These are phyloP conservation scores for Vitis hybrid DNA, from an alignment of 177 flowering plant species.

Conservation along the genomic window DNA sequence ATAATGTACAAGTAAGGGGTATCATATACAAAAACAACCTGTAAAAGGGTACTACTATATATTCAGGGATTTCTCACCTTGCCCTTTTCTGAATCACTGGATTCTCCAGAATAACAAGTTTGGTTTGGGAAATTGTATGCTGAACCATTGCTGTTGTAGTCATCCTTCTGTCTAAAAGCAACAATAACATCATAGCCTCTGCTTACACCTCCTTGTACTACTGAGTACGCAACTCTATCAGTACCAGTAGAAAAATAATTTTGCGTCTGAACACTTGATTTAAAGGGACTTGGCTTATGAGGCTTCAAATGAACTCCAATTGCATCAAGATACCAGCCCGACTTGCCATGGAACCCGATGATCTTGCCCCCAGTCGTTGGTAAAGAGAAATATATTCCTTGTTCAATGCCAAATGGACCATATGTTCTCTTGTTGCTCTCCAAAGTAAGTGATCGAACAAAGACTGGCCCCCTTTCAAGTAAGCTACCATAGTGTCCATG, in stretches of 20 bases:
- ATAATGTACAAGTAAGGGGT: too few species aligned
- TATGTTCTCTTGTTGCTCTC: conserved; percentile 58
- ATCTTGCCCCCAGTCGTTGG: conserved; percentile 55
- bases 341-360: conserved; percentile 72
- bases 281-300: conserved; percentile 23
- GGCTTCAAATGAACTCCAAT: conserved; percentile 72
- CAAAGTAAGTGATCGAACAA: conserved; percentile 61
- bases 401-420: conserved; percentile 73
- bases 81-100: conserved; percentile 18
- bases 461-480: conserved; percentile 31
- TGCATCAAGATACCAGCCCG: conserved; percentile 64
- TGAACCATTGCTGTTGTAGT: background rate
- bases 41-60: too few species aligned
- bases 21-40: too few species aligned
- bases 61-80: conserved; percentile 16
- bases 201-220: conserved; percentile 61
- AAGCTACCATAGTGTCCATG: conserved; percentile 61
- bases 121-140: conserved; percentile 4
- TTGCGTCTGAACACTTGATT: conserved; percentile 29
- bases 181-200: conserved; percentile 50
- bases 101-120: conserved; percentile 15
- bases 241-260: conserved; percentile 19
- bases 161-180: conserved; percentile 55
- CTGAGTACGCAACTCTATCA: conserved; percentile 39
- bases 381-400: conserved; percentile 56